Percentiles rank a stretch among this genome's conserved stretches.
phyloP scores from a whole-genome alignment of 2,329 filamentous ascomycete species.

The Phialocephala sp. region DNA sequence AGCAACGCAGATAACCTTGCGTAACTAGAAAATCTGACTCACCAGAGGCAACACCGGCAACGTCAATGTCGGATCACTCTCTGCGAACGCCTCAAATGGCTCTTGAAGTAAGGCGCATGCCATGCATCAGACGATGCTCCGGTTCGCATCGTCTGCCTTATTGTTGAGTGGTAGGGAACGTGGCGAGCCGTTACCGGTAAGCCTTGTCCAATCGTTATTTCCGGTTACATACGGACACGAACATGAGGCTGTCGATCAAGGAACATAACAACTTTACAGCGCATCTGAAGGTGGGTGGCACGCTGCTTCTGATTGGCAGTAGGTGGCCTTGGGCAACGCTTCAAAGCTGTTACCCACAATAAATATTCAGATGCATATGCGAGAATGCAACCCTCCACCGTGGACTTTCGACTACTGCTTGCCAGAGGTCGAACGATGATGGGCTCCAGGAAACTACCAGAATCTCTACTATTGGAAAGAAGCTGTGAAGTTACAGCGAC shows the following conservation, averaged over 20 bases:
- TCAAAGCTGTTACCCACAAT: neutral
- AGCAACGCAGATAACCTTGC: neutral
- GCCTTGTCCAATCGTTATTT: neutral
- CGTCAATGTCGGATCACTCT: neutral
- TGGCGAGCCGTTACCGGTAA: neutral
- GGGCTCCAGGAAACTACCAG: neutral
- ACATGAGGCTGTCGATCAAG: neutral
- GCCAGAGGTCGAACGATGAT: neutral
- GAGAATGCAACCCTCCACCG: conserved; percentile 3
- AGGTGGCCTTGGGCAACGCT: neutral
- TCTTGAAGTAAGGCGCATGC: neutral
- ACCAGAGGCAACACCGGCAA: conserved; percentile 1
- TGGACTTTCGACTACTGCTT: neutral
- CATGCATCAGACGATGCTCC: neutral
- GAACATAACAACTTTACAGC: neutral
- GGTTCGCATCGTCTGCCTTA: neutral
- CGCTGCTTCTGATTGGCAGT: neutral
- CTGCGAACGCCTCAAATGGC: neutral
- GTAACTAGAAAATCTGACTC: neutral
- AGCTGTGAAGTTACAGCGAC: neutral
- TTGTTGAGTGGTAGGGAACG: conserved; percentile 1
- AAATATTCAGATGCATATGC: neutral
- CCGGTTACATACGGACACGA: neutral
- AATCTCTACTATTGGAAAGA: neutral
- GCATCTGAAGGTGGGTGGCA: neutral